phyloP scores from a whole-genome alignment of 2,329 filamentous ascomycete species.

The Aspergillus piperis region DNA sequence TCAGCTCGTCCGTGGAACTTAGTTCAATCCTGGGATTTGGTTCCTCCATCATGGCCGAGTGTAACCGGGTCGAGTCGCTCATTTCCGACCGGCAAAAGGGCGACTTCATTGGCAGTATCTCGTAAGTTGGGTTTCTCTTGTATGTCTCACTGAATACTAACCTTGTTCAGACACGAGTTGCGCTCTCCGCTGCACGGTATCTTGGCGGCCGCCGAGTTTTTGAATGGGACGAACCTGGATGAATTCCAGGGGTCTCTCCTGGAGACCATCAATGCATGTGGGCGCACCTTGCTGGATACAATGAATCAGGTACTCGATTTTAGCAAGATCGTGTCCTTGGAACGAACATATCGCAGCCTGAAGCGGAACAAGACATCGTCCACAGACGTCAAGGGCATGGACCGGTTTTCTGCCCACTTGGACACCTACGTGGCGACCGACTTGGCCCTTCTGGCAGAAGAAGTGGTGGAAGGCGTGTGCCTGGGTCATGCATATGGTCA shows the following conservation, averaged over 20 bases:
- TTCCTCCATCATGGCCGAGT: constrained; percentile 47
- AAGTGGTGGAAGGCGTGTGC: constrained; percentile 58
- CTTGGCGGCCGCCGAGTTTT: constrained; percentile 44
- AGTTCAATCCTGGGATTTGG: constrained; percentile 45
- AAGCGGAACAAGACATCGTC: constrained; percentile 30
- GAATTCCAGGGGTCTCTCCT: constrained; percentile 45
- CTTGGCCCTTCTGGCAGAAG: constrained; percentile 52
- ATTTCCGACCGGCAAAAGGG: constrained; percentile 47
- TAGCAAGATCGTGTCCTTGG: constrained; percentile 53
- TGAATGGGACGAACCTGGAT: constrained; percentile 41
- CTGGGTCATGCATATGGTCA: constrained; percentile 50
- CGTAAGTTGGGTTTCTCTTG: constrained; percentile 19
- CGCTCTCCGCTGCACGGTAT: constrained; percentile 48
- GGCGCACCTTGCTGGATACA: constrained; percentile 45
- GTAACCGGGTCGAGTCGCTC: constrained; percentile 45
- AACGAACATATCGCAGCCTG: constrained; percentile 39
- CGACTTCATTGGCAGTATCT: constrained; percentile 48
- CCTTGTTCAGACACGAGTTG: constrained; percentile 38
- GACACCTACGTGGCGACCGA: constrained; percentile 42
- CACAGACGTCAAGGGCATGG: constrained; percentile 31
- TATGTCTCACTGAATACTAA: not conserved
- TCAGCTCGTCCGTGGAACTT: constrained; percentile 41
- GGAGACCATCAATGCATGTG: constrained; percentile 45
- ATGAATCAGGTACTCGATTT: constrained; percentile 52
- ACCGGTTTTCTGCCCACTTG: constrained; percentile 36